Percentiles rank a stretch among this genome's conserved stretches.
phyloP scores from a whole-genome alignment of 2,329 filamentous ascomycete species.

The Claviceps sp. region DNA sequence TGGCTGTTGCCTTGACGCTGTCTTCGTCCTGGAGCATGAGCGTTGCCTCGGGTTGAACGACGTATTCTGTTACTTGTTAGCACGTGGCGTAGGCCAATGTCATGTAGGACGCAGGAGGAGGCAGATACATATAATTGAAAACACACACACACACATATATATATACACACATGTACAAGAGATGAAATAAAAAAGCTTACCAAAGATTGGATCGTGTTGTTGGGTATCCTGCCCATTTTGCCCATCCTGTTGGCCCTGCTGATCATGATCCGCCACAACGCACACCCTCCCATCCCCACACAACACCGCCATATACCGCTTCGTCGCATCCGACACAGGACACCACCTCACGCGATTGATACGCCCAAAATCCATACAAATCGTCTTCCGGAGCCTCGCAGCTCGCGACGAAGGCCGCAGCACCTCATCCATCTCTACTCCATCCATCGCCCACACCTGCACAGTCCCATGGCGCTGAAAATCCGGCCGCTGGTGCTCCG shows the following conservation, averaged over 20 bases:
- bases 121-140: no score
- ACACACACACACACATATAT: slow-evolving; percentile 6
- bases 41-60: slow-evolving; percentile 14
- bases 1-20: slow-evolving; percentile 33
- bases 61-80: background rate
- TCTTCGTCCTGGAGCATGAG: slow-evolving; percentile 33
- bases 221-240: no score
- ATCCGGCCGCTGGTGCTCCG: slow-evolving; percentile 21
- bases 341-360: slow-evolving; percentile 36
- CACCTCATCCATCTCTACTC: slow-evolving; percentile 11
- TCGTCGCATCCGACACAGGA: background rate
- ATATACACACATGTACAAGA: background rate
- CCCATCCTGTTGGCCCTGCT: background rate
- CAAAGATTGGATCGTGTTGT: slow-evolving; percentile 20
- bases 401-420: slow-evolving; percentile 19
- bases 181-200: slow-evolving; percentile 18
- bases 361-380: slow-evolving; percentile 38
- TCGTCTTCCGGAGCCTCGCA: slow-evolving; percentile 27
- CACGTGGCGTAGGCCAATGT: background rate
- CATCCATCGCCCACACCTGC: slow-evolving; percentile 38
- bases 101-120: no score
- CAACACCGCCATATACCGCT: slow-evolving; percentile 33
- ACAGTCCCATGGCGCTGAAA: slow-evolving; percentile 32
- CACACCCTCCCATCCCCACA: slow-evolving; percentile 37
- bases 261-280: slow-evolving; percentile 24